A percentile compares a stretch with the other conserved stretches of the same genome.
Conservation (phyloP, 176 grass and related monocot species). For the Avena atlantica region DNA sequence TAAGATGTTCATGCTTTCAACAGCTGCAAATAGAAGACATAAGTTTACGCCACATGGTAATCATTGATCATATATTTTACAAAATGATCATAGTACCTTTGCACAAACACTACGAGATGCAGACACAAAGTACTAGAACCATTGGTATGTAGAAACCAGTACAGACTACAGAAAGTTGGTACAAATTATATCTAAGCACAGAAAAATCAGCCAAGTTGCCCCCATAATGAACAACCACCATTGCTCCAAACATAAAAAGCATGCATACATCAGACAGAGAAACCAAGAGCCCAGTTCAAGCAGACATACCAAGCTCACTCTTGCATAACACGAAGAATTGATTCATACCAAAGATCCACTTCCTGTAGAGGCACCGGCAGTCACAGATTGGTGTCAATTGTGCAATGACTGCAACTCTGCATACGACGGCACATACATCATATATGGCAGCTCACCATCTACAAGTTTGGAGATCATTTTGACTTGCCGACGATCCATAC, state of each 20-base stretch:
- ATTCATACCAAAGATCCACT: background rate
- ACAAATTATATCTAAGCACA: background rate
- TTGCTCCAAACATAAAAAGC: background rate
- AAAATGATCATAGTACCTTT: background rate
- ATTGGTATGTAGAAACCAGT: background rate
- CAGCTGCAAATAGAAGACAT: background rate
- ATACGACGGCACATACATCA: background rate
- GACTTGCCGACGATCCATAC: background rate
- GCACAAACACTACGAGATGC: background rate
- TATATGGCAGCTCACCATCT: background rate
- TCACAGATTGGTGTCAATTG: background rate
- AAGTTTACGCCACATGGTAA: background rate
- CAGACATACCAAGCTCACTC: background rate
- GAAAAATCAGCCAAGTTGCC: background rate
- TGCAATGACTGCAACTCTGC: background rate
- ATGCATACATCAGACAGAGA: background rate
- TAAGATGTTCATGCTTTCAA: background rate
- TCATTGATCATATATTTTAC: background rate
- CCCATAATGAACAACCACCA: background rate
- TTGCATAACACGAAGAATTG: background rate
- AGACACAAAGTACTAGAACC: background rate
- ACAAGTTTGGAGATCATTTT: background rate
- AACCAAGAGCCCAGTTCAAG: background rate
- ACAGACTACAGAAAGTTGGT: background rate
- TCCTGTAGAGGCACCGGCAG: background rate